Evolutionary conservation across 2,329 filamentous ascomycete species (phyloP).

Genomic region (Trichophyton verrucosum): DNA sequence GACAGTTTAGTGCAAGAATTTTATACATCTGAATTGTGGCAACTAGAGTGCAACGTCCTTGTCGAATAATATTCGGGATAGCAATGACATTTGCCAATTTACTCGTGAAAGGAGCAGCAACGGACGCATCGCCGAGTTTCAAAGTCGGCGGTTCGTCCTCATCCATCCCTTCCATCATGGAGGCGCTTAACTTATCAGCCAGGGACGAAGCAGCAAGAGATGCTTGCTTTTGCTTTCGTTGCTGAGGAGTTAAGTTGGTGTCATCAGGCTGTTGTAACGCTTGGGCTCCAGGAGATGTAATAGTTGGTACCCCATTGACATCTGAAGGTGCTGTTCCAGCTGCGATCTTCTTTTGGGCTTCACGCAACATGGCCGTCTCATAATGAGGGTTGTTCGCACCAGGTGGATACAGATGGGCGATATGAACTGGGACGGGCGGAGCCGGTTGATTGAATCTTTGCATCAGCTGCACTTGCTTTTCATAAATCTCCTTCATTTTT

Average conservation of each 20-base stretch:
- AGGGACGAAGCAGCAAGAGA: conserved; percentile 62
- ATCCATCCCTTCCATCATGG: conserved; percentile 86
- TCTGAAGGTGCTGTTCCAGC: conserved; percentile 40
- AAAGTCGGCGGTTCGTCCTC: conserved; percentile 87
- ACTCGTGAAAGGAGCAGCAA: conserved; percentile 92
- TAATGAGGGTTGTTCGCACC: conserved; percentile 89
- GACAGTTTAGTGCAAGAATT: conserved; percentile 91
- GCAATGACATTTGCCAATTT: conserved; percentile 95
- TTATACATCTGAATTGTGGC: conserved; percentile 99
- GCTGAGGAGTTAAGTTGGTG: conserved; percentile 39
- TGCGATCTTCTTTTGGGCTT: conserved; percentile 66
- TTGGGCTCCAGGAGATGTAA: conserved; percentile 55
- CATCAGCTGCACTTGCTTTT: conserved; percentile 90
- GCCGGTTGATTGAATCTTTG: conserved; percentile 83
- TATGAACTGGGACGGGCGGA: conserved; percentile 82
- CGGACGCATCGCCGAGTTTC: conserved; percentile 93
- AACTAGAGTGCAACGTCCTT: conserved; percentile 92
- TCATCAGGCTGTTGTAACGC: conserved; percentile 40
- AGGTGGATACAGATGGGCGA: conserved; percentile 88
- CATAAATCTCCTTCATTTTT: conserved; percentile 97
- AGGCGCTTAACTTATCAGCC: conserved; percentile 72
- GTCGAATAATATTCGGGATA: conserved; percentile 94
- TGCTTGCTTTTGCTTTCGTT: conserved; percentile 44
- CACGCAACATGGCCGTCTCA: conserved; percentile 76
- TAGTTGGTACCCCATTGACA: conserved; percentile 46